A percentile compares a stretch with the other conserved stretches of the same genome.
Conservation (phyloP, 768 basidiomycete species). For the Kwoniella sp. region DNA sequence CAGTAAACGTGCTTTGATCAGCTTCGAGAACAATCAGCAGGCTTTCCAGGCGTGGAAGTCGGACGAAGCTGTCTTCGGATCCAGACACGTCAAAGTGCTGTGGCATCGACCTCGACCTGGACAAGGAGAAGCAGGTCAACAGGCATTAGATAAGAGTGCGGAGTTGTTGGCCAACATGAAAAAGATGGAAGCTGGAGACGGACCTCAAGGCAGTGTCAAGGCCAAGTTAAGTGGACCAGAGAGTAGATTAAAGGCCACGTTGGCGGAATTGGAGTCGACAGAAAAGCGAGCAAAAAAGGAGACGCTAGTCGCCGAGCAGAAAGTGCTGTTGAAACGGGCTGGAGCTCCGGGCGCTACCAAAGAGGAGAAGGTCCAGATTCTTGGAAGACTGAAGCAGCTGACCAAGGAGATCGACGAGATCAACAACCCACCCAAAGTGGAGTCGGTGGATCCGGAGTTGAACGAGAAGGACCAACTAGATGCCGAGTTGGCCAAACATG, state of each 20-base stretch:
- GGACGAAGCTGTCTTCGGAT: slow-evolving; percentile 91
- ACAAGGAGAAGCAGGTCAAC: slow-evolving; percentile 74
- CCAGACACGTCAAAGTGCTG: slow-evolving; percentile 91
- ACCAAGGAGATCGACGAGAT: slow-evolving; percentile 73
- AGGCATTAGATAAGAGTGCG: slow-evolving; percentile 79
- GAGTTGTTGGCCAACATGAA: slow-evolving; percentile 69
- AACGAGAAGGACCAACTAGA: slow-evolving; percentile 61
- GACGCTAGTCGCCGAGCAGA: slow-evolving; percentile 75
- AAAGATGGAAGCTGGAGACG: slow-evolving; percentile 37
- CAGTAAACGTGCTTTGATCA: slow-evolving; percentile 78
- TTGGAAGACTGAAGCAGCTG: slow-evolving; percentile 72
- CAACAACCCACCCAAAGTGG: slow-evolving; percentile 46
- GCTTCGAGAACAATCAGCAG: slow-evolving; percentile 78
- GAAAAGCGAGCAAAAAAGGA: slow-evolving; percentile 68
- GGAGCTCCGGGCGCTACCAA: slow-evolving; percentile 60
- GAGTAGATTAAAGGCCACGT: slow-evolving; percentile 54
- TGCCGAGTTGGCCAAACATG: slow-evolving; percentile 72
- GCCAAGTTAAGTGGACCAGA: slow-evolving; percentile 53
- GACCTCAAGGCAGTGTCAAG: slow-evolving; percentile 38
- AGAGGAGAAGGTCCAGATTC: slow-evolving; percentile 74
- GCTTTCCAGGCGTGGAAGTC: slow-evolving; percentile 88
- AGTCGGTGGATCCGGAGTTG: slow-evolving; percentile 32
- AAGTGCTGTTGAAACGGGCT: slow-evolving; percentile 74
- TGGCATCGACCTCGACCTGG: slow-evolving; percentile 95
- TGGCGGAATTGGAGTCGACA: slow-evolving; percentile 39